These are phyloP conservation scores for Isabelozyma rhagii DNA, from an alignment of 805 yeast species.

Conservation along the genomic window DNA sequence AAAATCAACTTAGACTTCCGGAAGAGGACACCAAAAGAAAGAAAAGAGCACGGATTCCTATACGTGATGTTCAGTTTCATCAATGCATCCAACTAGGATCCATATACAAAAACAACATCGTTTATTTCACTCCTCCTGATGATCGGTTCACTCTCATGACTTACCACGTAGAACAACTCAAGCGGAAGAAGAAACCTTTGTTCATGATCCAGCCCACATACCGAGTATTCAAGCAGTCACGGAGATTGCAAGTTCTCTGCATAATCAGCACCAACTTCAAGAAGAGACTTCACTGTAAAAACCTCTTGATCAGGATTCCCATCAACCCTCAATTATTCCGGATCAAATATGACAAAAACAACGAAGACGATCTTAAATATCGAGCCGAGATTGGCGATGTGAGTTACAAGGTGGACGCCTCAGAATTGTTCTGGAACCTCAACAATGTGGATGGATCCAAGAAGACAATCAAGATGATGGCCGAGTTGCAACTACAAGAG, in stretches of 20 bases:
- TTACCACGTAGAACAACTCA: constrained; percentile 40
- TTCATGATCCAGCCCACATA: constrained; percentile 41
- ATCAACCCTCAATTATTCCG: constrained; percentile 32
- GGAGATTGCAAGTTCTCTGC: constrained; percentile 33
- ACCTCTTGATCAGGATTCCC: constrained; percentile 30
- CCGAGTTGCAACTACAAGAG: constrained; percentile 38
- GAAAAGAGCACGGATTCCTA: constrained; percentile 22
- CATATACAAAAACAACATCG: constrained; percentile 62
- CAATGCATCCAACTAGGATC: constrained; percentile 76
- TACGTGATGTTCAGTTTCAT: constrained; percentile 40
- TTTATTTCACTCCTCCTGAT: constrained; percentile 86
- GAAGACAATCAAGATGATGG: constrained; percentile 48
- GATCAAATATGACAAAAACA: constrained; percentile 9
- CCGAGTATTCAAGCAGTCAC: constrained; percentile 15
- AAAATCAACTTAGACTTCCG: not conserved
- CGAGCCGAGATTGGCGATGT: constrained; percentile 73
- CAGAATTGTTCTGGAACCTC: constrained; percentile 71
- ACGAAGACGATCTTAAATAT: constrained; percentile 49
- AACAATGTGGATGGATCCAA: constrained; percentile 62
- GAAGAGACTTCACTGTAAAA: constrained; percentile 30
- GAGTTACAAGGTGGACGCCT: constrained; percentile 64
- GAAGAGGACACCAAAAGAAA: constrained; percentile 4
- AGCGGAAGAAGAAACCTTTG: constrained; percentile 37
- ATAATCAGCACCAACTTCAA: constrained; percentile 32
- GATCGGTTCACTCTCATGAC: constrained; percentile 37